A percentile compares a stretch with the other conserved stretches of the same genome.
Conservation (phyloP, 345 rosid genomes). For the Brassica carinata region DNA sequence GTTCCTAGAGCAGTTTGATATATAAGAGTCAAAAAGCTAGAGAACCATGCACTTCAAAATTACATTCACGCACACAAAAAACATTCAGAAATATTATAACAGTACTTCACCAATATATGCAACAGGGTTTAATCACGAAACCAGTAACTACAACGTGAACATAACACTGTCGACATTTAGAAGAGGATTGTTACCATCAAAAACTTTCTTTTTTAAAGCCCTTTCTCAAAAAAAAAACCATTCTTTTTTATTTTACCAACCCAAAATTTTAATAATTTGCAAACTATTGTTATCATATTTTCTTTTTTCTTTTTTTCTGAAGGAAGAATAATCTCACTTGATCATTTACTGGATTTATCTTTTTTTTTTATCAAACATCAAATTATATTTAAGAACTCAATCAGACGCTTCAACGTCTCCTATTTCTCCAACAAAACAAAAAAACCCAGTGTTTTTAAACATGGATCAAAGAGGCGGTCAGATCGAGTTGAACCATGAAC, state of each 20-base stretch:
- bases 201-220: too few species aligned
- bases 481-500: too few species aligned
- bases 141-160: background rate
- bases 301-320: too few species aligned
- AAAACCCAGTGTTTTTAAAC: too few species aligned
- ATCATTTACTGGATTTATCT: background rate
- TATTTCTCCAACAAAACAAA: background rate
- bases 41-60: background rate
- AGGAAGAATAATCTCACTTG: background rate
- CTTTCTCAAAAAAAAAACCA: too few species aligned
- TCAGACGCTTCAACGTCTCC: conserved; percentile 29
- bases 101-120: background rate
- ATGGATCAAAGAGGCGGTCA: too few species aligned
- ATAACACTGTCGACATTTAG: too few species aligned
- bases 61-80: background rate
- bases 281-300: background rate
- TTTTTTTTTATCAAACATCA: background rate
- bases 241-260: background rate
- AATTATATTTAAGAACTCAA: conserved; percentile 1
- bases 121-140: background rate
- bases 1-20: background rate
- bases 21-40: background rate
- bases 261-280: background rate
- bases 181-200: too few species aligned
- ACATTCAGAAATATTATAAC: background rate